Percentiles rank a stretch among this genome's conserved stretches.
Conservation (phyloP, 768 basidiomycete species). For the Mycena crocata region DNA sequence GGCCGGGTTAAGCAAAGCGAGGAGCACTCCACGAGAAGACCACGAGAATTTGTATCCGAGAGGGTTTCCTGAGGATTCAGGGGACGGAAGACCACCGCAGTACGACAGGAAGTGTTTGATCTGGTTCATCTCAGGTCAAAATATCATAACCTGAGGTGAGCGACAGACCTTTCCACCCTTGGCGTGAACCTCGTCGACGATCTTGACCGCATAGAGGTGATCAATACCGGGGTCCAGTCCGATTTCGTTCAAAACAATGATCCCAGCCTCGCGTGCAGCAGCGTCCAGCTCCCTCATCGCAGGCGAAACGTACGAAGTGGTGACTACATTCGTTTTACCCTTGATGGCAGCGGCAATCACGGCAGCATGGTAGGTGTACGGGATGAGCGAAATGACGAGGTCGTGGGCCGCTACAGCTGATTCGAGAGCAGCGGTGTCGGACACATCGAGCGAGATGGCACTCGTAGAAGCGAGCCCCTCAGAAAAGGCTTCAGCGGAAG, state of each 20-base stretch:
- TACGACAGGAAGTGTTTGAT: slow-evolving; percentile 93
- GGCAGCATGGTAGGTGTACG: slow-evolving; percentile 89
- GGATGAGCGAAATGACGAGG: slow-evolving; percentile 96
- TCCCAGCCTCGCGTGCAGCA: slow-evolving; percentile 86
- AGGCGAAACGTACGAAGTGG: slow-evolving; percentile 94
- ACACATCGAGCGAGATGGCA: slow-evolving; percentile 87
- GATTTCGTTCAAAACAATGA: slow-evolving; percentile 97
- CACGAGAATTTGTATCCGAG: slow-evolving; percentile 99
- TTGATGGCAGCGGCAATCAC: slow-evolving; percentile 95
- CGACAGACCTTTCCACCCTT: slow-evolving; percentile 88
- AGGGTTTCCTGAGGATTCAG: slow-evolving; percentile 91
- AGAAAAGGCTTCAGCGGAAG: slow-evolving; percentile 76
- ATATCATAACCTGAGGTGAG: not conserved
- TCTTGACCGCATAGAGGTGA: slow-evolving; percentile 94
- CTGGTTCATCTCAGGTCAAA: slow-evolving; percentile 47
- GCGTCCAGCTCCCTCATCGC: slow-evolving; percentile 90
- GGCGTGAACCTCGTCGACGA: slow-evolving; percentile 91
- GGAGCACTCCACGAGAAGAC: slow-evolving; percentile 95
- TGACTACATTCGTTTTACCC: slow-evolving; percentile 92
- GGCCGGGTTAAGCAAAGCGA: slow-evolving; percentile 92
- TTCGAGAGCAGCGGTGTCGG: slow-evolving; percentile 76
- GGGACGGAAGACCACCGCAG: slow-evolving; percentile 96
- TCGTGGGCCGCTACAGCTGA: slow-evolving; percentile 86
- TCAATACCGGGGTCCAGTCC: slow-evolving; percentile 97
- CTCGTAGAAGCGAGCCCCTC: slow-evolving; percentile 75